Conservation (phyloP, 108 stramenopile species). For the Pinguiococcus pyrenoidosus region DNA sequence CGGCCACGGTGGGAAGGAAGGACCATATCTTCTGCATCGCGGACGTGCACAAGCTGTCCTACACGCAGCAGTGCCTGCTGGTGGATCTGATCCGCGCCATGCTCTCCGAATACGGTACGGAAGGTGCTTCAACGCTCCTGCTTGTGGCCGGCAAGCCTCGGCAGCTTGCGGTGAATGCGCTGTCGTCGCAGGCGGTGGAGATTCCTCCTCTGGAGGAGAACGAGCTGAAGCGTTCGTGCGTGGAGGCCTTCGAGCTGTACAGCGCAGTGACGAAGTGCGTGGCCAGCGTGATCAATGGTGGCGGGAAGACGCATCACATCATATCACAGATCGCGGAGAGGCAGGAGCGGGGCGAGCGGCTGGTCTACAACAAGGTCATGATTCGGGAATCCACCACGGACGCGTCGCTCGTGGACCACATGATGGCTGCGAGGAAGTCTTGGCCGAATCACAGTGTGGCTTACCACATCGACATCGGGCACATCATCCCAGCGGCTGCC, state of each 20-base stretch:
- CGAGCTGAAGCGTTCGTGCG: not conserved
- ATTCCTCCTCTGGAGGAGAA: not conserved
- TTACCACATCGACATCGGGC: not conserved
- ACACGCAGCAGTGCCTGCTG: not conserved
- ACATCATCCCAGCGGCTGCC: not conserved
- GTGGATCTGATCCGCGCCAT: not conserved
- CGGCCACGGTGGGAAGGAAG: not conserved
- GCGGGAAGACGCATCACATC: conserved; percentile 10
- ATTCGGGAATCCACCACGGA: too few relatives aligned
- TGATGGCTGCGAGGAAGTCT: too few relatives aligned
- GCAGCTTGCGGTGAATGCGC: not conserved
- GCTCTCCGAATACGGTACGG: too few relatives aligned
- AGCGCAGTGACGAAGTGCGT: not conserved
- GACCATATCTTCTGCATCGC: conserved; percentile 1
- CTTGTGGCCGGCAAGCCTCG: conserved; percentile 1
- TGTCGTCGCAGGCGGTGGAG: conserved; percentile 1
- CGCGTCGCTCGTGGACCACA: too few relatives aligned
- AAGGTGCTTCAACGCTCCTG: not conserved
- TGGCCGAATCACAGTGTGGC: not conserved
- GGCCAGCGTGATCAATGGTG: conserved; percentile 2
- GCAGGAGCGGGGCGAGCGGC: too few relatives aligned
- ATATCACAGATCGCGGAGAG: too few relatives aligned
- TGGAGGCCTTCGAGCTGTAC: not conserved
- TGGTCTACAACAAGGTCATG: too few relatives aligned
- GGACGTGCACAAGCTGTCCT: conserved; percentile 1